These are phyloP conservation scores for Mycena indigotica DNA, from an alignment of 768 basidiomycete species.

Conservation along the genomic window DNA sequence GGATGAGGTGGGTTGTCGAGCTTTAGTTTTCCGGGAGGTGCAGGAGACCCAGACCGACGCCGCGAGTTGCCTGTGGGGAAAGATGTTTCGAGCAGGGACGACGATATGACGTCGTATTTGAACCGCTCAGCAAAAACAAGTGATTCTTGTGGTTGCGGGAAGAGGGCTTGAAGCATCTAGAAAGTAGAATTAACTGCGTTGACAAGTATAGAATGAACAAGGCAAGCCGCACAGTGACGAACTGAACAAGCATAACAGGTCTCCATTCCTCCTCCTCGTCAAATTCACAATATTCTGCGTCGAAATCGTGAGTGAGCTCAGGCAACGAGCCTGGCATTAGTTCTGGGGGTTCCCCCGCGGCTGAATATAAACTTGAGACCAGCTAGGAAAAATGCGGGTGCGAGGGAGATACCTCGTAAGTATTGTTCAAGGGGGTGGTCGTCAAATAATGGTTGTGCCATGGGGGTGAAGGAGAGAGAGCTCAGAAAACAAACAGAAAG, in stretches of 20 bases:
- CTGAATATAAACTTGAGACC: constrained; percentile 35
- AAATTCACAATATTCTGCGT: constrained; percentile 32
- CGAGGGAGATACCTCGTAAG: constrained; percentile 53
- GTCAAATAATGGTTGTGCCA: constrained; percentile 80
- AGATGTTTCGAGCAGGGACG: constrained; percentile 67
- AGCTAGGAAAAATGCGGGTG: background rate
- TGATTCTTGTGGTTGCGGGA: constrained; percentile 39
- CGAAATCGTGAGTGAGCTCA: constrained; percentile 42
- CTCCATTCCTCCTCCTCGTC: constrained; percentile 37
- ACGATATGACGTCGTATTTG: constrained; percentile 84
- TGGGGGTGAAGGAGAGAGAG: constrained; percentile 32
- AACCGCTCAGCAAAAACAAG: constrained; percentile 73
- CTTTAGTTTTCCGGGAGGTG: constrained; percentile 51
- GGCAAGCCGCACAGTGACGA: constrained; percentile 42
- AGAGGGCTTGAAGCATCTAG: constrained; percentile 42
- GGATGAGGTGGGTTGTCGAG: constrained; percentile 27
- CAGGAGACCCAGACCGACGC: constrained; percentile 36
- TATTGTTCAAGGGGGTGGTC: constrained; percentile 78
- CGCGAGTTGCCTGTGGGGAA: constrained; percentile 44
- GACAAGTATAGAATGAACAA: constrained; percentile 14
- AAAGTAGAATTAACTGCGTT: constrained; percentile 12
- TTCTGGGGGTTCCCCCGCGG: constrained; percentile 59
- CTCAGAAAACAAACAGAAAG: constrained; percentile 19
- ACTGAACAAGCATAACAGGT: constrained; percentile 36
- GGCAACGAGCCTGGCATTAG: constrained; percentile 58